These are phyloP conservation scores for Aspergillus nidulans DNA, from an alignment of 495 filamentous ascomycete species.

Conservation along the genomic window DNA sequence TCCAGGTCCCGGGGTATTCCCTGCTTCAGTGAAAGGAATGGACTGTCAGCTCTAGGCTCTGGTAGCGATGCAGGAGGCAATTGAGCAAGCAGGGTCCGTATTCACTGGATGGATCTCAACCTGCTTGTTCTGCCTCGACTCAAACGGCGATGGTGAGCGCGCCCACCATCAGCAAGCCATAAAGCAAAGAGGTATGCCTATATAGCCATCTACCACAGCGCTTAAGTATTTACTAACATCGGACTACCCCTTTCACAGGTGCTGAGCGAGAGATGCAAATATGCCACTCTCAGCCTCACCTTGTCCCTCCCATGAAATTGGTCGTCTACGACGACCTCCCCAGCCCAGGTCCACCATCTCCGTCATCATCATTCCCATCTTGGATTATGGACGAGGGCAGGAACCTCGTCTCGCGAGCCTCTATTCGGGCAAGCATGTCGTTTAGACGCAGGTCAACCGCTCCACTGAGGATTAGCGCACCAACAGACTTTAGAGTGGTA, in stretches of 20 bases:
- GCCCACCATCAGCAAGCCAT: conserved; percentile 19
- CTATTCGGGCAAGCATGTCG: conserved; percentile 49
- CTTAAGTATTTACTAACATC: neutral
- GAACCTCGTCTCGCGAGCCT: conserved; percentile 43
- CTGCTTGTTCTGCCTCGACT: conserved; percentile 35
- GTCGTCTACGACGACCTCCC: conserved; percentile 38
- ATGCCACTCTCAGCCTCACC: conserved; percentile 48
- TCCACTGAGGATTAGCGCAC: conserved; percentile 45
- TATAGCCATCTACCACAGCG: neutral
- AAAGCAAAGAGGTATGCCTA: conserved; percentile 24
- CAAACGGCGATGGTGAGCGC: conserved; percentile 25
- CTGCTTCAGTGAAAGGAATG: conserved; percentile 21
- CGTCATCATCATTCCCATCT: conserved; percentile 31
- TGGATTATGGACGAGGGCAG: conserved; percentile 39
- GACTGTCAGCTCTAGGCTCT: conserved; percentile 34
- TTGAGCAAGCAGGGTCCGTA: conserved; percentile 39
- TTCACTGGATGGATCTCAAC: conserved; percentile 42
- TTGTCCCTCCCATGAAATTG: conserved; percentile 44
- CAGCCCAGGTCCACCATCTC: conserved; percentile 25
- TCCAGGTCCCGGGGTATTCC: conserved; percentile 1
- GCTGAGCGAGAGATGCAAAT: conserved; percentile 45
- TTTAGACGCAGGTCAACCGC: conserved; percentile 41
- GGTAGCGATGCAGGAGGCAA: conserved; percentile 42
- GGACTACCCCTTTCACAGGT: conserved; percentile 14
- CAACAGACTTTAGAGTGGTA: conserved; percentile 51